These are phyloP conservation scores for Fusarium burgessii DNA, from an alignment of 2,329 filamentous ascomycete species.

Conservation along the genomic window DNA sequence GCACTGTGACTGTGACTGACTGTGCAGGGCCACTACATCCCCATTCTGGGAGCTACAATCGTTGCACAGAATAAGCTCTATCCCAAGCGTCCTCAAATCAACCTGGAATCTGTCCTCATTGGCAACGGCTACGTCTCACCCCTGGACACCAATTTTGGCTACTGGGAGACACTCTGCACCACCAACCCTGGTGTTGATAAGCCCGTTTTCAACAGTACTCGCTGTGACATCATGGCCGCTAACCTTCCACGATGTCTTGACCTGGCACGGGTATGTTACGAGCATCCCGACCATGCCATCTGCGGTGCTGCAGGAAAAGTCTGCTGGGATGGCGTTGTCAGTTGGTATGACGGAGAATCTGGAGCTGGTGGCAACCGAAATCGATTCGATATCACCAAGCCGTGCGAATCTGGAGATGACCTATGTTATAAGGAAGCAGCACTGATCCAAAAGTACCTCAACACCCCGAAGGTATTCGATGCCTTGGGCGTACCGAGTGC, in stretches of 20 bases:
- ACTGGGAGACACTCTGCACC: slow-evolving; percentile 40
- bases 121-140: slow-evolving; percentile 40
- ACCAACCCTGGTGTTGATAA: slow-evolving; percentile 28
- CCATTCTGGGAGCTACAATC: slow-evolving; percentile 38
- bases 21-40: slow-evolving; percentile 31
- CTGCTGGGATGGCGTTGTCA: slow-evolving; percentile 24
- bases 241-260: slow-evolving; percentile 38
- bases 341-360: slow-evolving; percentile 7
- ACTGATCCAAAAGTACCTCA: slow-evolving; percentile 12
- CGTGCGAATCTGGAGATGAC: slow-evolving; percentile 10
- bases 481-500: slow-evolving; percentile 1
- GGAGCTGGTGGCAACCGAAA: slow-evolving; percentile 3
- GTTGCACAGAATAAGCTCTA: slow-evolving; percentile 34
- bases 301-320: slow-evolving; percentile 27
- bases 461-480: slow-evolving; percentile 1
- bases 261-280: slow-evolving; percentile 30
- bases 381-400: slow-evolving; percentile 18
- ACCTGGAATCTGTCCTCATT: slow-evolving; percentile 29
- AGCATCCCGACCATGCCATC: slow-evolving; percentile 32
- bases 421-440: slow-evolving; percentile 18
- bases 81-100: slow-evolving; percentile 23
- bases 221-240: slow-evolving; percentile 27
- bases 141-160: slow-evolving; percentile 32
- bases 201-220: slow-evolving; percentile 34
- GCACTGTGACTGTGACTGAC: background rate